Conservation (phyloP, 441 rosid species). For the Pelargonium australe region DNA sequence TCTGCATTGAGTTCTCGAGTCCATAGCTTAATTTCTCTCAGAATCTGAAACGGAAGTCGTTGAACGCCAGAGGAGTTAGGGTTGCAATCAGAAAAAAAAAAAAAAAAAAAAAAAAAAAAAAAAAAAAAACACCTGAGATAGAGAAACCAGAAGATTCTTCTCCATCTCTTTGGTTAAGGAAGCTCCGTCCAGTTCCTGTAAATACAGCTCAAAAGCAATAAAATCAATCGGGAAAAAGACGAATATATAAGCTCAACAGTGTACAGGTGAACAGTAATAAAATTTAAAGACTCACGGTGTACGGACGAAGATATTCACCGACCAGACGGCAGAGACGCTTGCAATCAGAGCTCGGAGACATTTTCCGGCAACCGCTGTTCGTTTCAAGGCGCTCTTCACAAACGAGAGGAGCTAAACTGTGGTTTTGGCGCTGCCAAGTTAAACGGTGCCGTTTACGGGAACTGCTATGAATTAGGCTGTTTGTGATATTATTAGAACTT, state of each 20-base stretch:
- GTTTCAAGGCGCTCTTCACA: not conserved
- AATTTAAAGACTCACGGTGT: constrained; percentile 26
- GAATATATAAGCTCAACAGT: not conserved
- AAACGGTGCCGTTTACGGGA: not conserved
- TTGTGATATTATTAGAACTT: not conserved
- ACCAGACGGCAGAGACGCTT: constrained; percentile 43
- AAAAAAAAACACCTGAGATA: constrained; percentile 41
- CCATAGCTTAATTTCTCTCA: constrained; percentile 45
- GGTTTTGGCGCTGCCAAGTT: not conserved
- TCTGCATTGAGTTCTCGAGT: constrained; percentile 15
- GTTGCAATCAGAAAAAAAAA: not conserved
- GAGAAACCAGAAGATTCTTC: constrained; percentile 42
- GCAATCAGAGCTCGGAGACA: constrained; percentile 25
- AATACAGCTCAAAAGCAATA: not conserved
- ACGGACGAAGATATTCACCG: constrained; percentile 32
- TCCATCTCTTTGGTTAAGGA: constrained; percentile 33
- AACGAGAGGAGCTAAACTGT: not conserved
- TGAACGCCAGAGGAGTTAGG: not conserved
- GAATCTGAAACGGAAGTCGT: constrained; percentile 26
- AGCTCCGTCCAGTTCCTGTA: constrained; percentile 29
- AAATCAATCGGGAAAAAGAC: not conserved
- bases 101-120: not conserved
- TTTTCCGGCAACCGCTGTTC: constrained; percentile 15
- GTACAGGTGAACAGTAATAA: not conserved
- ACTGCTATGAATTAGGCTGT: not conserved